A percentile compares a stretch with the other conserved stretches of the same genome.
phyloP scores from a whole-genome alignment of 768 basidiomycete genomes.

The Boletus edulis region DNA sequence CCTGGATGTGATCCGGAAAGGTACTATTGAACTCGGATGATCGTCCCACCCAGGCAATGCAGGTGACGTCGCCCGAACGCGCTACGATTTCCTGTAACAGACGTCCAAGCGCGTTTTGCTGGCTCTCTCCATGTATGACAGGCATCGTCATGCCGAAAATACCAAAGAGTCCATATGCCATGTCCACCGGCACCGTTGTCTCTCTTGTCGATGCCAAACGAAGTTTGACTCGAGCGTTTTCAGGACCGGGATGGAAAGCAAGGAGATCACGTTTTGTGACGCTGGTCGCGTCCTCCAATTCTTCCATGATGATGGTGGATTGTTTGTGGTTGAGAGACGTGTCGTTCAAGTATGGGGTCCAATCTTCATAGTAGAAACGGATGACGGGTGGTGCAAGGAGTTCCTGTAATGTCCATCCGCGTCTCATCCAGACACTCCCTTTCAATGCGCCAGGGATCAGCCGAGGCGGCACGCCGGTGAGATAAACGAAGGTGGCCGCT shows the following conservation, averaged over 20 bases:
- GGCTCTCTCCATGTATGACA: constrained; percentile 17
- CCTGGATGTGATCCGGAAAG: constrained; percentile 16
- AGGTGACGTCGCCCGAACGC: constrained; percentile 18
- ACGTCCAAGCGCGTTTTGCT: constrained; percentile 18
- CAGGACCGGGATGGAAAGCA: constrained; percentile 7
- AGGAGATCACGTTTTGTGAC: constrained; percentile 8
- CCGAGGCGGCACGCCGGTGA: constrained; percentile 9
- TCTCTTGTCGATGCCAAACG: constrained; percentile 21
- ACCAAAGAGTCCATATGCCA: constrained; percentile 22
- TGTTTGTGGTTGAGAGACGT: constrained; percentile 16
- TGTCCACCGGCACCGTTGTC: constrained; percentile 17
- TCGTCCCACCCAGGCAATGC: constrained; percentile 18
- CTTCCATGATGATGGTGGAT: constrained; percentile 12
- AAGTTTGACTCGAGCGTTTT: constrained; percentile 14
- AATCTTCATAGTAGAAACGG: constrained; percentile 21
- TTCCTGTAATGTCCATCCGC: constrained; percentile 25
- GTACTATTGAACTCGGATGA: constrained; percentile 22
- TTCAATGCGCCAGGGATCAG: constrained; percentile 8
- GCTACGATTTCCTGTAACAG: constrained; percentile 18
- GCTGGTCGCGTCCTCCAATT: constrained; percentile 9
- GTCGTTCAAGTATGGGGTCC: constrained; percentile 19
- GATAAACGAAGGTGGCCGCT: constrained; percentile 20
- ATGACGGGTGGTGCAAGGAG: constrained; percentile 20
- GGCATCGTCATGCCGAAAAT: constrained; percentile 17
- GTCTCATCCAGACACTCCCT: constrained; percentile 18